Evolutionary conservation across 225 moss, liverwort and hornwort genomes (phyloP), one percentile per base, ranked within the genome.

Genomic region (Lunularia cruciata): DNA sequence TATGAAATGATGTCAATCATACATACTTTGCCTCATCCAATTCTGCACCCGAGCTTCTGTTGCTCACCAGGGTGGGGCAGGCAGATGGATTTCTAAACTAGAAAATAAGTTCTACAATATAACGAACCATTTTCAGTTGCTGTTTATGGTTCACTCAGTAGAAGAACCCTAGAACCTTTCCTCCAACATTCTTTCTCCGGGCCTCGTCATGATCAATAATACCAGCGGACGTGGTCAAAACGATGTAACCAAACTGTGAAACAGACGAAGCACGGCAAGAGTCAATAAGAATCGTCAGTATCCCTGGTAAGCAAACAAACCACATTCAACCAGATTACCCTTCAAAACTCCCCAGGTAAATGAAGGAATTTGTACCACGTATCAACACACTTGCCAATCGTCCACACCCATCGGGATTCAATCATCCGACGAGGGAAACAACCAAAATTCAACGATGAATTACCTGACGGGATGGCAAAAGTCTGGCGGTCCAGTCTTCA

Each of bases 401-500:
- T n/a, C n/a, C n/a, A n/a, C n/a, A n/a, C n/a, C n/a, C n/a, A n/a
- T n/a, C n/a, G n/a, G n/a, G n/a, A n/a, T n/a, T n/a, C n/a, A n/a
- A n/a, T n/a, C n/a, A n/a, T n/a, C n/a, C n/a, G n/a, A n/a, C n/a
- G n/a, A n/a, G n/a, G n/a, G n/a, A n/a, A n/a, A n/a, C n/a, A n/a
- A n/a, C n/a, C n/a, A n/a, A n/a, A n/a, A n/a, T n/a, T n/a, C n/a
- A n/a, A n/a, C 11, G 57, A 27, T 5, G 57, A n/a, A 31, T 63
- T 27, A 91, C 91, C 87, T 94, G 91, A 51, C 91, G 89, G 60
- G 94, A 94, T 40, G 94, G 94, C 52, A 94, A 83, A 46, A 94
- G 87, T 74, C 94, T 79, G n/a, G 94, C 94, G 25, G 91, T 94
- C 94, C 91, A 94, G 27, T 90, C 94, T 78, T 94, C 91, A 6